Evolutionary conservation across 2,329 filamentous ascomycete genomes (phyloP), one percentile per base, ranked within the genome.

Genomic region (Orbilia javanica): DNA sequence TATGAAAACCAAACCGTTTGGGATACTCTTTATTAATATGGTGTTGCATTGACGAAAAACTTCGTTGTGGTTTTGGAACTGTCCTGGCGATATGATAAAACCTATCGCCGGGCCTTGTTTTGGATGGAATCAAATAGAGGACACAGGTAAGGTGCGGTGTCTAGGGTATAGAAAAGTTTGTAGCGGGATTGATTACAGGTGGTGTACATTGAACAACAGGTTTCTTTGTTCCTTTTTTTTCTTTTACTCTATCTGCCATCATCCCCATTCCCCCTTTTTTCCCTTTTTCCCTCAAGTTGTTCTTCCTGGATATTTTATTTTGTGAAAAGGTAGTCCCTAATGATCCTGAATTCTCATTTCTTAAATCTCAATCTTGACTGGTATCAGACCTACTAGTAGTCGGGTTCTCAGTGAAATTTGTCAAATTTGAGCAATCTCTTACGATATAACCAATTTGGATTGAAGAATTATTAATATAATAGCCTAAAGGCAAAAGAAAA

Each of bases 101-200:
- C 3, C 34, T 27, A 60, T 60, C 20, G 55, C 34, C 29, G 29
- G 29, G 10, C 36, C 5, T 22, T 42, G 55, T 42, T 60, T 60
- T 8, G 18, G 55, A 18, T 39, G 31, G 52, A 36, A 60, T 25
- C 10, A 25, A 34, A 60, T 60, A 60, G 55, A 60, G 31, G 55
- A 13, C 55, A 60, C 55, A 25, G 55, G 34, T 60, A 60, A 60
- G 55, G 34, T 60, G 55, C 34, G 55, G 55, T 39, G 55, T 60
- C 55, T 6, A 60, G 34, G 55, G 55, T 60, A 60, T 60, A 60
- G 55, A 60, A 60, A 60, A 42, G 31, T 60, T 42, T 60, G 55
- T 60, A 60, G 55, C 55, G 55, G 55, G 34, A 60, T 60, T 20
- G 22, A 60, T 39, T 42, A 20, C 15, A 20, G 55, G 55, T 5